Evolutionary conservation across 495 filamentous ascomycete species (phyloP), one percentile per base, ranked within the genome.

Genomic region (Penicillium chermesinum): DNA sequence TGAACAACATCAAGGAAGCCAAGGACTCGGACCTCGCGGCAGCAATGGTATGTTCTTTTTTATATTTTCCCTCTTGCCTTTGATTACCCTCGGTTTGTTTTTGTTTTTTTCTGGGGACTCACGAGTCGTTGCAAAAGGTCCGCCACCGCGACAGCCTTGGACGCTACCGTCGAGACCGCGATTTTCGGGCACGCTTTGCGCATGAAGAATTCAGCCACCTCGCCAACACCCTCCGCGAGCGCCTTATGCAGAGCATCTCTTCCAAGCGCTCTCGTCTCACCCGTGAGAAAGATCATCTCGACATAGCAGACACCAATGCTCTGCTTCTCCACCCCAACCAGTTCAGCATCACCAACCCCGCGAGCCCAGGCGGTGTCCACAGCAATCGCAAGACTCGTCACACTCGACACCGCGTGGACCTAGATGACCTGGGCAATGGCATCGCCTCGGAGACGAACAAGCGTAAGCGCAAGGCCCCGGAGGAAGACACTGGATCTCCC

Each of bases 281-380:
- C 57, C 84, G 85, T 49, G 93, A 98, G 55, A 96, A 95, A 61
- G 94, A 97, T 52, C 68, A 82, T 59, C 64, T 94, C 30, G 93
- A 97, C 52, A 87, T 96, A 30, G 80, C 84, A 12, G 94, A 97
- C 57, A 85, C 81, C 48, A 94, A 87, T 54, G 88, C 93, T 10
- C 78, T 94, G 4, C 82, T 96, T 22, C 79, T 95, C 6, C 89
- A 97, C 57, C 91, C 94, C 12, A 91, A 85, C 53, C 93, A 98
- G 60, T 96, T 90, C 67, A 86, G 84, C 64, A 81, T 95, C 49
- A 83, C 81, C 54, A 87, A 88, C 62, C 83, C 83, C 19, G 71
- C 85, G 13, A 90, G 87, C 62, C 88, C 90, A 9, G 87, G 89
- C 38, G 87, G 86, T 27, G 73, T 85, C 17, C 87, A 90, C 58